A percentile compares a stretch with the other conserved stretches of the same genome.
Evolutionary conservation across 192 early-diverging fungal genomes (phyloP).

Genomic region (Entophlyctis helioformis): DNA sequence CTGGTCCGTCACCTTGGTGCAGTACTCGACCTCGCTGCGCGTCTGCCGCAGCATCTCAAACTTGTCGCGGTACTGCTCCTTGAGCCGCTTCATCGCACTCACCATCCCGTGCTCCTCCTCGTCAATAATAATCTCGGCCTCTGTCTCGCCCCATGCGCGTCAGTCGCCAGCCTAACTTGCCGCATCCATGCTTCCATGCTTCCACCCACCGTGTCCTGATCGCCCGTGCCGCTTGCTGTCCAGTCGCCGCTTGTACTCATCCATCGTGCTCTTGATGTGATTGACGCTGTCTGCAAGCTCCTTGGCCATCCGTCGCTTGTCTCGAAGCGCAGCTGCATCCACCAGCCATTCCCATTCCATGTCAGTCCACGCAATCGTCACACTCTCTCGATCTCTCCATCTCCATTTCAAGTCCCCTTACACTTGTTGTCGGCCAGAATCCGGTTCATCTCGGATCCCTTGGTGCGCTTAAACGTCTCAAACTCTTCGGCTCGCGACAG

Average conservation of each 20-base stretch:
- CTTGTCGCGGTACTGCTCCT: constrained; percentile 24
- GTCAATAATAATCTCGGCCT: constrained; percentile 34
- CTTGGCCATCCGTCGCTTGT: constrained; percentile 35
- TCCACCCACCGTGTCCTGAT: too few relatives aligned
- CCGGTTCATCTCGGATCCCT: constrained; percentile 36
- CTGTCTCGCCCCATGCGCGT: too few relatives aligned
- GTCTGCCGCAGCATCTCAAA: constrained; percentile 22
- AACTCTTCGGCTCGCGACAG: constrained; percentile 41
- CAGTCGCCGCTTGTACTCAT: constrained; percentile 27
- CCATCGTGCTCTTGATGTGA: constrained; percentile 30
- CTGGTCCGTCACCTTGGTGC: constrained; percentile 35
- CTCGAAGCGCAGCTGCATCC: constrained; percentile 26
- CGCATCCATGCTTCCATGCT: too few relatives aligned
- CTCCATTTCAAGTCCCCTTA: constrained; percentile 11
- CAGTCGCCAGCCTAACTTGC: too few relatives aligned
- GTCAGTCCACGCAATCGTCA: too few relatives aligned
- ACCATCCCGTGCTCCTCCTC: constrained; percentile 38
- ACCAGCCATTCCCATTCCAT: too few relatives aligned
- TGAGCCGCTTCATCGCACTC: constrained; percentile 25
- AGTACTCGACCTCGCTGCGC: constrained; percentile 39
- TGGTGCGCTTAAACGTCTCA: constrained; percentile 40
- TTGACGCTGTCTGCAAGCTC: constrained; percentile 30
- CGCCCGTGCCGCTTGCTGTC: too few relatives aligned
- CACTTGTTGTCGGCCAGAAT: constrained; percentile 50
- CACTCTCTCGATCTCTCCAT: too few relatives aligned